Evolutionary conservation across 2,329 filamentous ascomycete genomes (phyloP).

Genomic region (Cercospora sp.): DNA sequence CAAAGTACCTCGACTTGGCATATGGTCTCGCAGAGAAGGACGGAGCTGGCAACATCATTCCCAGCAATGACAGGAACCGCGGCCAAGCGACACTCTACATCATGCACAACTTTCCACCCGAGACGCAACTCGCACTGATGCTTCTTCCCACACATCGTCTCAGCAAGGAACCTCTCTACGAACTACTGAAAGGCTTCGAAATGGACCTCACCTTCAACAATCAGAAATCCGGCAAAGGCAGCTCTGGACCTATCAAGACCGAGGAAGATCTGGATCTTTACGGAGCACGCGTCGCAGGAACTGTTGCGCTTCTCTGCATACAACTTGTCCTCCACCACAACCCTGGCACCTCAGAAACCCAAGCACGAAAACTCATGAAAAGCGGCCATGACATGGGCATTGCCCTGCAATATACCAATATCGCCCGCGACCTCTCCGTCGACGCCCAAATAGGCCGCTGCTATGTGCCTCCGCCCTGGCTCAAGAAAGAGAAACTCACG

Average conservation of each 20-base stretch:
- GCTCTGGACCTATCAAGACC: constrained; percentile 54
- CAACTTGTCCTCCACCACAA: constrained; percentile 65
- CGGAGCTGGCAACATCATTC: constrained; percentile 31
- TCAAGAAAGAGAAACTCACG: constrained; percentile 57
- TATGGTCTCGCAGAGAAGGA: constrained; percentile 43
- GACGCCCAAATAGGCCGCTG: constrained; percentile 67
- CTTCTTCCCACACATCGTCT: constrained; percentile 61
- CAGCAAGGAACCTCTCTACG: constrained; percentile 60
- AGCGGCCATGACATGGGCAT: constrained; percentile 68
- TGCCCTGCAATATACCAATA: constrained; percentile 75
- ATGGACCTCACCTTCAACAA: constrained; percentile 63
- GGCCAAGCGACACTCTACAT: constrained; percentile 44
- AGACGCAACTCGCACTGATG: constrained; percentile 56
- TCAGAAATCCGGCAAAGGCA: constrained; percentile 12
- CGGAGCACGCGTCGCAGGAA: constrained; percentile 67
- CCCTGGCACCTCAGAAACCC: constrained; percentile 31
- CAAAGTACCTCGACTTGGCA: constrained; percentile 56
- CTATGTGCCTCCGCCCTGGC: constrained; percentile 67
- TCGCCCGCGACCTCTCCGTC: constrained; percentile 69
- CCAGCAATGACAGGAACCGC: constrained; percentile 34
- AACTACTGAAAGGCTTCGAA: constrained; percentile 66
- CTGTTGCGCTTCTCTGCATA: constrained; percentile 68
- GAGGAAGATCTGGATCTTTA: constrained; percentile 64
- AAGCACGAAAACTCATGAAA: constrained; percentile 50
- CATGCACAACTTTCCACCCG: constrained; percentile 53